Conservation (phyloP, 352 stramenopile species). For the Phytophthora melonis region DNA sequence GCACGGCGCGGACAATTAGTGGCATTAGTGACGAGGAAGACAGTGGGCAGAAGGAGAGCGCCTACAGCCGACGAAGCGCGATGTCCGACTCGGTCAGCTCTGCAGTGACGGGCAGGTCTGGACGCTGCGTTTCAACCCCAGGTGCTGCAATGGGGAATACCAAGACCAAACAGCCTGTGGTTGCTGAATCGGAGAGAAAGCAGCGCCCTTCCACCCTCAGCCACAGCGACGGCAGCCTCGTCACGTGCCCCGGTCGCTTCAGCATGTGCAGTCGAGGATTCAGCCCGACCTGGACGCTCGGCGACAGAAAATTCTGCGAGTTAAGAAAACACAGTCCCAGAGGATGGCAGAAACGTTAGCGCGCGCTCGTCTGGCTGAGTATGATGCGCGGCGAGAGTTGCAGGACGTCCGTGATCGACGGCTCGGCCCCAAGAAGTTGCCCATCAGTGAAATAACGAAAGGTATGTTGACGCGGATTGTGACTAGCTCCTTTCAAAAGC, state of each 20-base stretch:
- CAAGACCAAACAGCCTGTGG: background rate
- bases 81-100: background rate
- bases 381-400: slow-evolving; percentile 49
- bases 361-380: slow-evolving; percentile 63
- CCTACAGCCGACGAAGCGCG: slow-evolving; percentile 6
- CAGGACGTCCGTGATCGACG: slow-evolving; percentile 33
- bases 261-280: slow-evolving; percentile 70
- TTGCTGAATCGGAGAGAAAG: slow-evolving; percentile 1
- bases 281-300: slow-evolving; percentile 63
- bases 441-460: slow-evolving; percentile 62
- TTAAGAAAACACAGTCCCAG: slow-evolving; percentile 84
- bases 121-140: slow-evolving; percentile 3
- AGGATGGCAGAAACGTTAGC: slow-evolving; percentile 77
- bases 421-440: slow-evolving; percentile 45
- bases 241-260: slow-evolving; percentile 30
- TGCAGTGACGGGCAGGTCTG: background rate
- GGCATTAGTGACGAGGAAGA: background rate
- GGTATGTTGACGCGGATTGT: slow-evolving; percentile 39
- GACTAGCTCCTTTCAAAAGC: background rate
- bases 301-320: slow-evolving; percentile 68
- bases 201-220: slow-evolving; percentile 24
- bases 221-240: slow-evolving; percentile 16
- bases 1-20: background rate
- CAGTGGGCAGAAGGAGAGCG: slow-evolving; percentile 5
- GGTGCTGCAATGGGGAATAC: slow-evolving; percentile 26